These are phyloP conservation scores for Saccharomyces eubayanus DNA, from an alignment of 805 yeast genomes.

Conservation along the genomic window DNA sequence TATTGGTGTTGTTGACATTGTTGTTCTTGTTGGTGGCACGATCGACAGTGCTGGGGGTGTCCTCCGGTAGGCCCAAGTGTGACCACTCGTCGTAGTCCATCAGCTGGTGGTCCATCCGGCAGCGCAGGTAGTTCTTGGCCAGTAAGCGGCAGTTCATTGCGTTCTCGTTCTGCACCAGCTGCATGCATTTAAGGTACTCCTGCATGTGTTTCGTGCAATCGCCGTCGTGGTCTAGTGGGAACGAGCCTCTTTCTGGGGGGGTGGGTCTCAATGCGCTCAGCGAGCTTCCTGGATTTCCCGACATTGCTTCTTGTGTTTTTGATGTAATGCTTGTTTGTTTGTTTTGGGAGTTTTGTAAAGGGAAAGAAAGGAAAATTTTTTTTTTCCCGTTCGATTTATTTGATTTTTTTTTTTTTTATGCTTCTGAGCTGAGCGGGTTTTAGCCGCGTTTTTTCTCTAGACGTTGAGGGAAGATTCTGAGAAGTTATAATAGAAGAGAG, in stretches of 20 bases:
- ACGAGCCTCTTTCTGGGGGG: constrained; percentile 95
- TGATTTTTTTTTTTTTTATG: neutral
- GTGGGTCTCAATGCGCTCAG: constrained; percentile 58
- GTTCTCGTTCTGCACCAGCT: constrained; percentile 67
- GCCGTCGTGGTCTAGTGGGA: constrained; percentile 82
- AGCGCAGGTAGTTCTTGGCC: constrained; percentile 73
- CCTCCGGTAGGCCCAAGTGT: constrained; percentile 53
- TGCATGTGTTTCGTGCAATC: constrained; percentile 76
- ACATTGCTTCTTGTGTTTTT: constrained; percentile 12
- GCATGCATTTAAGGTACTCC: constrained; percentile 69
- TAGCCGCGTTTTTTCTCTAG: neutral
- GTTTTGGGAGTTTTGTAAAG: neutral
- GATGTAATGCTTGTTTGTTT: neutral
- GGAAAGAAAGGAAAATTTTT: neutral
- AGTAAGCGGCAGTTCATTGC: constrained; percentile 84
- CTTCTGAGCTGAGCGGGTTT: neutral
- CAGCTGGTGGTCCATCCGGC: constrained; percentile 77
- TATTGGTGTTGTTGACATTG: neutral
- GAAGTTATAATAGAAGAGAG: no score
- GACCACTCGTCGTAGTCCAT: constrained; percentile 56
- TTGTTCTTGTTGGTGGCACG: neutral
- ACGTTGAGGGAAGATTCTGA: neutral
- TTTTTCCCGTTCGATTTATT: neutral
- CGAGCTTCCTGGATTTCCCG: constrained; percentile 41
- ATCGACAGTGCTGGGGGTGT: constrained; percentile 11